phyloP scores from a whole-genome alignment of 768 basidiomycete genomes.

The Clitopilus passeckerianus region DNA sequence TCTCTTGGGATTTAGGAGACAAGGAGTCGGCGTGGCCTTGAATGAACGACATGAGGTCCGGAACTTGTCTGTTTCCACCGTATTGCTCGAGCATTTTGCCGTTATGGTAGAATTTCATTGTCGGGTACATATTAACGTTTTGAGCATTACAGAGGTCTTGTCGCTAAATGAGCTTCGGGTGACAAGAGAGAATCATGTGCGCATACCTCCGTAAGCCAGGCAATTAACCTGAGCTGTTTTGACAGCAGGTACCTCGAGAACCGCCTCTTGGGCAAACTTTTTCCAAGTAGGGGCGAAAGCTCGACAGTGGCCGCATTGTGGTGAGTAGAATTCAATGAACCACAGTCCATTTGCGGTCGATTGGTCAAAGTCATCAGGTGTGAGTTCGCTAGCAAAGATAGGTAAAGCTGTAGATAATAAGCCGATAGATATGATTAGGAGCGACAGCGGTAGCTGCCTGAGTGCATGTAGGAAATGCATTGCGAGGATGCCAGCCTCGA shows the following conservation, averaged over 20 bases:
- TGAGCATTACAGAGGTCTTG: slow-evolving; percentile 80
- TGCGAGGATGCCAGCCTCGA: slow-evolving; percentile 11
- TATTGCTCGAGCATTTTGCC: slow-evolving; percentile 60
- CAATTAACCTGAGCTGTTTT: slow-evolving; percentile 83
- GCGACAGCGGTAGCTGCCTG: slow-evolving; percentile 18
- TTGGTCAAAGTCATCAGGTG: slow-evolving; percentile 53
- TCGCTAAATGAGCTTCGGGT: not conserved
- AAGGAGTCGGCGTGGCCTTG: slow-evolving; percentile 27
- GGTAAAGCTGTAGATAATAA: slow-evolving; percentile 28
- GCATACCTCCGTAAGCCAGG: slow-evolving; percentile 68
- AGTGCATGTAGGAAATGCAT: slow-evolving; percentile 4
- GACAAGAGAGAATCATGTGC: not conserved
- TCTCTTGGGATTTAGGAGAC: slow-evolving; percentile 6
- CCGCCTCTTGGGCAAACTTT: slow-evolving; percentile 49
- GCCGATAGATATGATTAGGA: slow-evolving; percentile 23
- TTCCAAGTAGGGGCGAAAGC: slow-evolving; percentile 83
- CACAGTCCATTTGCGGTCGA: slow-evolving; percentile 56
- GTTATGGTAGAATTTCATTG: slow-evolving; percentile 67
- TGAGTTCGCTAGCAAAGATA: slow-evolving; percentile 35
- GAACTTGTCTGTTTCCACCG: slow-evolving; percentile 45
- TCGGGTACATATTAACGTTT: slow-evolving; percentile 66
- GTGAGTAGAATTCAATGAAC: slow-evolving; percentile 88
- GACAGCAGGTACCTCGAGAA: slow-evolving; percentile 45
- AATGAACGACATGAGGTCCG: slow-evolving; percentile 53
- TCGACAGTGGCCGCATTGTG: slow-evolving; percentile 78